phyloP scores from a whole-genome alignment of 202 grass and related monocot species.

The Carex arenaria region DNA sequence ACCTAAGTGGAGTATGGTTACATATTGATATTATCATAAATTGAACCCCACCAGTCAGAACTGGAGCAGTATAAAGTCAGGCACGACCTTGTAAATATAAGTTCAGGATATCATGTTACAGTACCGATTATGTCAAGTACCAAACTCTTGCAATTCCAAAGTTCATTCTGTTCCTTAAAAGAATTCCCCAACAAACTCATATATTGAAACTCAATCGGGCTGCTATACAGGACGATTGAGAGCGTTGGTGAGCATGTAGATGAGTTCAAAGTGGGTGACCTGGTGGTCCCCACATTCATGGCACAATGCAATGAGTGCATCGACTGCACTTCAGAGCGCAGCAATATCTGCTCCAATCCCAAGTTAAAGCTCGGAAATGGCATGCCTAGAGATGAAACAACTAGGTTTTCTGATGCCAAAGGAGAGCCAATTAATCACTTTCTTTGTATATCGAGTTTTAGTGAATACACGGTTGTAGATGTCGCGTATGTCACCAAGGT shows the following conservation, averaged over 20 bases:
- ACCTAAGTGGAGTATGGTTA: background rate
- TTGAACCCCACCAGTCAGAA: background rate
- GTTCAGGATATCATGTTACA: background rate
- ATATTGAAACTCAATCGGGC: background rate
- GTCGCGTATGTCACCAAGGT: conserved; percentile 38
- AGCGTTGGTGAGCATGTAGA: conserved; percentile 55
- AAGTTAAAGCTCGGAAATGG: conserved; percentile 22
- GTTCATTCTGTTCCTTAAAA: too few relatives aligned
- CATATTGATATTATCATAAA: background rate
- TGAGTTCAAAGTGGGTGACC: conserved; percentile 45
- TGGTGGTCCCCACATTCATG: conserved; percentile 55
- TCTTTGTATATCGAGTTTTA: conserved; percentile 45
- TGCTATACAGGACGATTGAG: conserved; percentile 48
- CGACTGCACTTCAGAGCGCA: conserved; percentile 39
- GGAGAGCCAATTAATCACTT: conserved; percentile 43
- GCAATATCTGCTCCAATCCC: conserved; percentile 43
- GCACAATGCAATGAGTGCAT: conserved; percentile 48
- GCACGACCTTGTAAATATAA: background rate
- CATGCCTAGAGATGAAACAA: conserved; percentile 59
- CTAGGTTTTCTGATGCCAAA: conserved; percentile 41
- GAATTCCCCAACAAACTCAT: background rate
- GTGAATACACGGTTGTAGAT: conserved; percentile 71
- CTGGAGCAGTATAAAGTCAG: background rate
- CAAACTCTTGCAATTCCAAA: background rate
- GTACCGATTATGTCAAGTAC: background rate